phyloP scores from a whole-genome alignment of 2,329 filamentous ascomycete genomes.

The Penicillium sp. region DNA sequence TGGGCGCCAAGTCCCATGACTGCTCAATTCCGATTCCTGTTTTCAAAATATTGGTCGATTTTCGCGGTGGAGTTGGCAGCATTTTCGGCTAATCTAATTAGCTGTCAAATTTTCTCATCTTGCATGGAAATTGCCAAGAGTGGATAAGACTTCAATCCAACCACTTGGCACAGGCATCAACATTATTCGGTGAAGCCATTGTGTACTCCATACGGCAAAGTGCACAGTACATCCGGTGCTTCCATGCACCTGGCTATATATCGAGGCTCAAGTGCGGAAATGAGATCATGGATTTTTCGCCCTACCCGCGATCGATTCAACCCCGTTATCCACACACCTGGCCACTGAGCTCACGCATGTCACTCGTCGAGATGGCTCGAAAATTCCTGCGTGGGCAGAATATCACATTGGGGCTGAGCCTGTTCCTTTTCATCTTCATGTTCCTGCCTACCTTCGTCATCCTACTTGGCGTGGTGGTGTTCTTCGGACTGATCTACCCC shows the following conservation, averaged over 20 bases:
- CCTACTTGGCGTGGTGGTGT: conserved; percentile 33
- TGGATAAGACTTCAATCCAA: conserved; percentile 5
- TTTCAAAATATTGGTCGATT: neutral
- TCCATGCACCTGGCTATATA: conserved; percentile 3
- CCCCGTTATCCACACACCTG: neutral
- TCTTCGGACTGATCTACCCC: conserved; percentile 35
- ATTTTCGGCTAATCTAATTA: neutral
- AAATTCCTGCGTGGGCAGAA: conserved; percentile 30
- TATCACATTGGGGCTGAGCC: conserved; percentile 32
- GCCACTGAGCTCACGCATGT: conserved; percentile 15
- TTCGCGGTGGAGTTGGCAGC: neutral
- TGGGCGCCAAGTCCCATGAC: conserved; percentile 1
- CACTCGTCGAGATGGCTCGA: conserved; percentile 29
- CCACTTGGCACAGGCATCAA: conserved; percentile 3
- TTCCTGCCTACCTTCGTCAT: conserved; percentile 37
- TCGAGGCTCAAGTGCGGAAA: neutral
- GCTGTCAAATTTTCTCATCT: neutral
- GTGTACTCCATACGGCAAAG: neutral
- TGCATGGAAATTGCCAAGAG: conserved; percentile 5
- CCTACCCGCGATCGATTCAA: neutral
- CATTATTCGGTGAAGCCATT: neutral
- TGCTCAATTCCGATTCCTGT: neutral
- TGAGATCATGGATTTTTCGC: conserved; percentile 1
- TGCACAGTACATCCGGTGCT: conserved; percentile 1
- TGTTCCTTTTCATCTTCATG: conserved; percentile 38